Percentiles rank a stretch among this genome's conserved stretches.
phyloP scores from a whole-genome alignment of 2,329 filamentous ascomycete genomes.

The Exophiala oligosperma region DNA sequence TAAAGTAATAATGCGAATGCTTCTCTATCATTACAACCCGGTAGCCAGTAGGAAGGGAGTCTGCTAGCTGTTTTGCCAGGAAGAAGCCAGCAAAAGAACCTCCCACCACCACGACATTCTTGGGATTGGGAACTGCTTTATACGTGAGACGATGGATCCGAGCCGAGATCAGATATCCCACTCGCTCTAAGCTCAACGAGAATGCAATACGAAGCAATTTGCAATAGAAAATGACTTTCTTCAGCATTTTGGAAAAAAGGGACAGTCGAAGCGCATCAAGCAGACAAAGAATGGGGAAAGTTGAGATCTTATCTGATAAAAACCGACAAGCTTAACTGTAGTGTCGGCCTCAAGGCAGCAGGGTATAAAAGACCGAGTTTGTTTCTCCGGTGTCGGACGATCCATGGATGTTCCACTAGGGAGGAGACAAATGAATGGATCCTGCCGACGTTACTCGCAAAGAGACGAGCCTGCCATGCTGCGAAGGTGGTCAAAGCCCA shows the following conservation, averaged over 20 bases:
- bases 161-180: slow-evolving; percentile 1
- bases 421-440: too few relatives aligned
- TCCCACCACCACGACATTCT: slow-evolving; percentile 42
- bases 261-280: background rate
- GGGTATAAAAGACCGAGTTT: background rate
- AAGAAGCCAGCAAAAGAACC: slow-evolving; percentile 59
- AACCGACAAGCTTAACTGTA: background rate
- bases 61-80: slow-evolving; percentile 48
- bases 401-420: background rate
- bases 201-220: slow-evolving; percentile 11
- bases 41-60: slow-evolving; percentile 50
- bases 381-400: background rate
- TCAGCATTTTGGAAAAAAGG: slow-evolving; percentile 7
- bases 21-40: slow-evolving; percentile 59
- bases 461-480: too few relatives aligned
- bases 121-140: slow-evolving; percentile 11
- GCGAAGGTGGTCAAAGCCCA: too few relatives aligned
- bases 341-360: background rate
- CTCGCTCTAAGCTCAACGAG: slow-evolving; percentile 2
- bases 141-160: slow-evolving; percentile 24
- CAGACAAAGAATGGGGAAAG: slow-evolving; percentile 1
- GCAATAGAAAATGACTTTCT: slow-evolving; percentile 7
- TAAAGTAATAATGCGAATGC: slow-evolving; percentile 61
- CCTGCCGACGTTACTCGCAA: too few relatives aligned
- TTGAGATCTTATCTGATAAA: slow-evolving; percentile 23